Base-by-base conservation (phyloP, 768 basidiomycete genomes). In the Xerocomellus chrysenteron region DNA sequence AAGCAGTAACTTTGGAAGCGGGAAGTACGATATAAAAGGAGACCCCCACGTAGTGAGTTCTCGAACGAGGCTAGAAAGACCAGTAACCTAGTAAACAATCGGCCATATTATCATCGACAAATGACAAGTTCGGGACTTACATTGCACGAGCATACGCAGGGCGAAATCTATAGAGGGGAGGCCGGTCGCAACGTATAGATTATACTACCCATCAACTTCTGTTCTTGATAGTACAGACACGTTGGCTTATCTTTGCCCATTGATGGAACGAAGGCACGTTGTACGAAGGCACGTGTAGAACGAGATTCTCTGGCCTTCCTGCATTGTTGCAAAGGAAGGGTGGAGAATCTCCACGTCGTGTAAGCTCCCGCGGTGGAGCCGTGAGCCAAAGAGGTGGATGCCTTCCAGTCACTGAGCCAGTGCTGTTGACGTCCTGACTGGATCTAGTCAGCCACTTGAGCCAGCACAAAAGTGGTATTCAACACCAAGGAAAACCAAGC, bases 281-380 rank as follows among this genome's bases (percentile, higher is more conserved):
- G 33, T 13, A 37, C 37, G 46, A 53, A 36, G 53, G 49, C 56
- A 65, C 65, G 65, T 65, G 62, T 61, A 44, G 35, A 42, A 52
- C n/a, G 54, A 46, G 55, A 59, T 59, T 68, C 63, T 43, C 52
- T 57, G 40, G 28, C 24, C 41, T 64, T 65, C 65, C 35, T 55
- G 53, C 55, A 56, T 56, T 54, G 52, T 52, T 65, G 55, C 57
- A 57, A 68, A 57, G 47, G 66, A 66, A 68, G 65, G 30, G 26
- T 62, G 66, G 65, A 62, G 66, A 68, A 65, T 68, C 65, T 24
- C 55, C 51, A 56, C 47, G 42, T 59, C 53, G 53, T 47, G 51
- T 40, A 45, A 21, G 54, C 63, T 59, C 47, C 66, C 55, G 59
- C 55, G 51, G 51, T 59, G 56, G 56, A 52, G 48, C 50, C 62